Percentiles rank a stretch among this genome's conserved stretches.
Conservation (phyloP, 2,329 filamentous ascomycete genomes). For the Ophiostoma sp. region DNA sequence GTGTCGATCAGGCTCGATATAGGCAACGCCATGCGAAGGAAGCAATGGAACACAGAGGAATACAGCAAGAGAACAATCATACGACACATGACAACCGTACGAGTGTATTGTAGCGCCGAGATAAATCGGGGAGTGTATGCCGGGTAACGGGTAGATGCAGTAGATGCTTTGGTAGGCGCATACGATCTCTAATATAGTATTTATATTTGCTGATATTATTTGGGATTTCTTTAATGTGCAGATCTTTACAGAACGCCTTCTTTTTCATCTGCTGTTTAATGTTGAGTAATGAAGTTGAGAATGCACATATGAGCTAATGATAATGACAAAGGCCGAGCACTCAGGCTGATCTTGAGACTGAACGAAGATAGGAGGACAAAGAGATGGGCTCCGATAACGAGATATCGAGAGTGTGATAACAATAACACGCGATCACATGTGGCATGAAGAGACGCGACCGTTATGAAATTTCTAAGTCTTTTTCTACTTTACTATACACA, state of each 20-base stretch:
- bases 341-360: background rate
- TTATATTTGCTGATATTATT: background rate
- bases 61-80: background rate
- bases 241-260: too few relatives aligned
- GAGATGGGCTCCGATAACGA: background rate
- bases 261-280: background rate
- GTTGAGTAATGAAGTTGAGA: too few relatives aligned
- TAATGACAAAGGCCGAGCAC: background rate
- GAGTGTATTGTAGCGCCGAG: background rate
- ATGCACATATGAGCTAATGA: background rate
- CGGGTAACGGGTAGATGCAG: background rate
- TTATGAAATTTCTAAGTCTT: background rate
- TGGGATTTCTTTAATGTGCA: background rate
- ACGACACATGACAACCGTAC: background rate
- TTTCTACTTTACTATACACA: background rate
- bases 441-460: background rate
- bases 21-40: background rate
- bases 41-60: background rate
- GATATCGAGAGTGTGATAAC: background rate
- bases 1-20: background rate
- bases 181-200: background rate
- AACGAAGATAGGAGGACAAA: background rate
- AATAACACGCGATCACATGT: background rate
- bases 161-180: background rate
- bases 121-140: background rate